Base-by-base conservation (phyloP, 75 land plant species). In the Cupressus sempervirens region DNA sequence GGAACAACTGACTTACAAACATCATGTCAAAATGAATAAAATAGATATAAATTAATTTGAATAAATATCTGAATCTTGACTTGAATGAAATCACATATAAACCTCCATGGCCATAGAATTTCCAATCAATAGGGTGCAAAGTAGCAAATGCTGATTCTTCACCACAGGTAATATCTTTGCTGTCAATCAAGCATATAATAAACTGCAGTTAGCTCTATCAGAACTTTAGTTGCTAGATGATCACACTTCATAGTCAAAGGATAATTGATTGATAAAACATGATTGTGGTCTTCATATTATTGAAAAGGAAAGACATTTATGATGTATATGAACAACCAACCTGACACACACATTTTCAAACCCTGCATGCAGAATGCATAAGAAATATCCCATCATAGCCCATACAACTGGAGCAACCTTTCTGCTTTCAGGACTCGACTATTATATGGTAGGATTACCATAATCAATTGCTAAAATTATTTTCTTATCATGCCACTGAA, bases 31-130 rank as follows among this genome's bases (percentile, higher is more conserved):
- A 76, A 74, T 74, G 80, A 77, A 45, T 43, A n/a, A 20, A 50
- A 50, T 79, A 45, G 3, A 79, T n/a, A 23, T 79, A 29, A n/a
- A 79, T 3, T 48, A 26, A 79, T 79, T 52, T 82, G 62, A 7
- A 53, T 20, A 82, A 82, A 52, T n/a, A 54, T 35, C 35, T 35
- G 62, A 32, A 53, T 16, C 40, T 16, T 50, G 36, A 54, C 62
- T 34, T 16, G 48, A 53, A 30, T 2, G 10, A 68, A 7, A 83
- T 74, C 3, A 7, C 73, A 40, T 46, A 80, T 85, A 45, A 18
- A 95, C 96, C 95, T 95, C 96, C 97, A 95, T 95, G 41, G 97
- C 97, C 32, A 95, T 79, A 36, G 97, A 89, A 82, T 95, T 95
- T 26, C 97, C 95, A 36, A 95, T 94, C 85, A 95, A 82, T n/a